Evolutionary conservation across 768 basidiomycete genomes (phyloP), one percentile per base, ranked within the genome.

Genomic region (Sarcodon aspratus): DNA sequence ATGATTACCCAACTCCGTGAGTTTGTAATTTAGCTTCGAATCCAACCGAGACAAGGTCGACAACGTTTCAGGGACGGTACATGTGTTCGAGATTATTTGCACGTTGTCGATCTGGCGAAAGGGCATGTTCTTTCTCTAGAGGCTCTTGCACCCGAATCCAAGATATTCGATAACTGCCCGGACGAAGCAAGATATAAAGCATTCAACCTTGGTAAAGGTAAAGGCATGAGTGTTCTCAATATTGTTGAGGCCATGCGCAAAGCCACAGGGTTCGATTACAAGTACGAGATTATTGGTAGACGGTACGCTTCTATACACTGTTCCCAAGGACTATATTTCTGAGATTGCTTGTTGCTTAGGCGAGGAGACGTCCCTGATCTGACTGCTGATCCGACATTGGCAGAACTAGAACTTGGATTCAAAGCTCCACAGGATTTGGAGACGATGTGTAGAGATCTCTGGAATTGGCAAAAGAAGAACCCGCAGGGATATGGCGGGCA

Each of bases 401-500:
- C 96, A 0, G 80, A 94, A 69, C 79, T 79, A 61, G 95, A 98
- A 63, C 82, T 99, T 32, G 90, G 90, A 6, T 99, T 97, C 76
- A 77, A 78, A 52, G 95, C 95, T 10, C 71, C 74, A 27, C 75
- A 80, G 59, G 74, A 81, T 57, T 74, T 99, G 42, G 84, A 92
- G 53, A 82, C 82, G 49, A 98, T 98, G 91, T 98, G 96, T 66
- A 72, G 79, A 49, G 96, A 99, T 66, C 71, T 96, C 57, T 98
- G 96, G 96, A 94, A 94, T 69, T 99, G 94, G 91, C 95, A 98
- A 70, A 80, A 79, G n/a, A 88, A 80, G 64, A 89, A 96, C 58
- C 89, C 87, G 7, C 61, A 76, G 32, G 93, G 93, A 3, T 96
- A 88, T 54, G 73, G 44, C 32, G 49, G 46, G 40, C 21, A 27